Evolutionary conservation across 441 rosid genomes (phyloP).

Genomic region (Arabidopsis lyrata): DNA sequence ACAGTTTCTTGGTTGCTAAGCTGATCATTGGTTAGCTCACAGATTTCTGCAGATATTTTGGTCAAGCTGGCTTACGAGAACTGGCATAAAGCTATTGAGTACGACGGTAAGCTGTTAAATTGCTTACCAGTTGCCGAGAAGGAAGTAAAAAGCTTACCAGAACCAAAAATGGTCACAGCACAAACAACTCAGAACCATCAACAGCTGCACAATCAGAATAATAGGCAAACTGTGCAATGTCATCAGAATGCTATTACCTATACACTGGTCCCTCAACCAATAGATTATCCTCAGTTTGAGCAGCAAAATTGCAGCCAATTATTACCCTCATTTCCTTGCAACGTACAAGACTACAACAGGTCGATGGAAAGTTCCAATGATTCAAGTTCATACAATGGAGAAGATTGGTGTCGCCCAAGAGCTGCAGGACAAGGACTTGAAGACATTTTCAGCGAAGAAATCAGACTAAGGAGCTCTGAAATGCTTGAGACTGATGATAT

Average conservation of each 20-base stretch:
- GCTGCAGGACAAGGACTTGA: conserved; percentile 59
- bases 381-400: conserved; percentile 50
- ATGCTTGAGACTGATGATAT: conserved; percentile 88
- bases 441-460: conserved; percentile 69
- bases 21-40: conserved; percentile 45
- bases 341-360: conserved; percentile 51
- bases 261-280: conserved; percentile 55
- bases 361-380: conserved; percentile 50
- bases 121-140: conserved; percentile 53
- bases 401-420: conserved; percentile 68
- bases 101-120: conserved; percentile 80
- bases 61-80: conserved; percentile 92
- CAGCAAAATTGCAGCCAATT: conserved; percentile 47
- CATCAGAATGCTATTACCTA: conserved; percentile 39
- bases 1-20: background rate
- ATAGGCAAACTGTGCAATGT: conserved; percentile 44
- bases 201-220: conserved; percentile 52
- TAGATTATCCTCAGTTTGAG: conserved; percentile 62
- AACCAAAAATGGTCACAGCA: conserved; percentile 44
- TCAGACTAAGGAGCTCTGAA: conserved; percentile 78
- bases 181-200: conserved; percentile 45
- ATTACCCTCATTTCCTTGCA: conserved; percentile 54
- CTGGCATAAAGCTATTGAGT: conserved; percentile 93
- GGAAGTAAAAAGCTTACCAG: conserved; percentile 48
- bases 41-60: conserved; percentile 85